phyloP scores from a whole-genome alignment of 345 rosid genomes.

The Gossypium mustelinum region DNA sequence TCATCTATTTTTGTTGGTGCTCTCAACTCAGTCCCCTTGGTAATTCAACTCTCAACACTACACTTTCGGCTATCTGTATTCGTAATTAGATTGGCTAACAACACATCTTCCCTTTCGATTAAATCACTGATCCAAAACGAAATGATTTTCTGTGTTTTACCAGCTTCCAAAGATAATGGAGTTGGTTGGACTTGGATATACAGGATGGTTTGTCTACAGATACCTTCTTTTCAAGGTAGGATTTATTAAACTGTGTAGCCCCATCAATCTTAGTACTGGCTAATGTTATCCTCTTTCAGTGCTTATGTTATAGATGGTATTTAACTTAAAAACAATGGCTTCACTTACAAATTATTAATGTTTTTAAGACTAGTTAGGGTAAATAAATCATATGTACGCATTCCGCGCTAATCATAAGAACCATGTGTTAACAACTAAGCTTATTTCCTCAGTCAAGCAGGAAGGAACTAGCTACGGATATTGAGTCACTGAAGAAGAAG shows the following conservation, averaged over 20 bases:
- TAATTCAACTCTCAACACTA: constrained; percentile 21
- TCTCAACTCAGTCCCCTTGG: constrained; percentile 94
- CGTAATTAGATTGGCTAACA: no score
- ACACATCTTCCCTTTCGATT: neutral
- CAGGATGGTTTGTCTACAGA: constrained; percentile 99
- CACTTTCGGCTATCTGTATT: neutral
- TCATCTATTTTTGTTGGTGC: constrained; percentile 82
- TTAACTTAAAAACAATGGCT: neutral
- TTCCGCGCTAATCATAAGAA: neutral
- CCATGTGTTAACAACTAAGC: neutral
- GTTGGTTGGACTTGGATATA: constrained; percentile 96
- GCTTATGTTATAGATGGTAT: neutral
- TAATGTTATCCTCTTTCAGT: neutral
- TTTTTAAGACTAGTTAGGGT: neutral
- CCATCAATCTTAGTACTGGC: neutral
- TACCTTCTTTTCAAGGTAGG: constrained; percentile 96
- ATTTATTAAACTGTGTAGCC: neutral
- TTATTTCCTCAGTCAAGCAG: constrained; percentile 69
- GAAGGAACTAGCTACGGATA: constrained; percentile 86
- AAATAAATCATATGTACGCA: neutral
- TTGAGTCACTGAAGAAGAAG: constrained; percentile 90
- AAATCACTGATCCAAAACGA: neutral
- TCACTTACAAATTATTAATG: neutral
- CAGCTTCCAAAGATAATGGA: constrained; percentile 98
- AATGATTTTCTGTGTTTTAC: constrained; percentile 9